Evolutionary conservation across 805 yeast genomes (phyloP).

Genomic region (Schwanniomyces polymorphus): DNA sequence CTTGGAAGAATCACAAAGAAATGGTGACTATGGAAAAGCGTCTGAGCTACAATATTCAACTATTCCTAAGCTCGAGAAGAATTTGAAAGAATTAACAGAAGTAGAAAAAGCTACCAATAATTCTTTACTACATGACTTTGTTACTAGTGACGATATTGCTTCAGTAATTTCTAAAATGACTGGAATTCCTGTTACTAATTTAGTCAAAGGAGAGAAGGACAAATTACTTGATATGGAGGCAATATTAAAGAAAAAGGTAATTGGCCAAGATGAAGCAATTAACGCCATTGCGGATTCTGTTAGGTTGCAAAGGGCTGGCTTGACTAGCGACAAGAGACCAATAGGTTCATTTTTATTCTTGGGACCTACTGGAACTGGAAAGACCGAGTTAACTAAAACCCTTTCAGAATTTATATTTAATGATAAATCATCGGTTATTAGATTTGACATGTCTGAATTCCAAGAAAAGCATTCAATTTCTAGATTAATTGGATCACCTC

Average conservation of each 20-base stretch:
- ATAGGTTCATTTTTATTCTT: constrained; percentile 95
- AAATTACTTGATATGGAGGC: constrained; percentile 85
- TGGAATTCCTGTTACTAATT: constrained; percentile 89
- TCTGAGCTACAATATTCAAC: constrained; percentile 85
- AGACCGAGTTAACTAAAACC: constrained; percentile 91
- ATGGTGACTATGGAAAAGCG: constrained; percentile 83
- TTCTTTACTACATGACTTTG: constrained; percentile 79
- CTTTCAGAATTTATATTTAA: constrained; percentile 91
- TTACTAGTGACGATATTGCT: constrained; percentile 92
- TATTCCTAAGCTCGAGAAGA: constrained; percentile 75
- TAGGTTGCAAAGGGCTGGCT: constrained; percentile 93
- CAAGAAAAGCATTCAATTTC: constrained; percentile 93
- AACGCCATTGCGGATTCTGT: constrained; percentile 90
- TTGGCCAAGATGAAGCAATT: constrained; percentile 96
- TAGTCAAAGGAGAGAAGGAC: constrained; percentile 93
- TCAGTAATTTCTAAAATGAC: constrained; percentile 91
- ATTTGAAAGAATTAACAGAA: constrained; percentile 49
- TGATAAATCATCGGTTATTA: constrained; percentile 78
- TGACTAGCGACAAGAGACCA: constrained; percentile 91
- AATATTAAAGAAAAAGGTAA: constrained; percentile 71
- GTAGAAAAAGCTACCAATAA: constrained; percentile 28
- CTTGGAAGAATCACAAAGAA: constrained; percentile 78
- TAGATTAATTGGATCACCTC: constrained; percentile 95
- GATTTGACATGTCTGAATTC: constrained; percentile 98
- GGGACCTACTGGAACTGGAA: constrained; percentile 99